Conservation (phyloP, 2,329 filamentous ascomycete species). For the Paecilomyces sp. region DNA sequence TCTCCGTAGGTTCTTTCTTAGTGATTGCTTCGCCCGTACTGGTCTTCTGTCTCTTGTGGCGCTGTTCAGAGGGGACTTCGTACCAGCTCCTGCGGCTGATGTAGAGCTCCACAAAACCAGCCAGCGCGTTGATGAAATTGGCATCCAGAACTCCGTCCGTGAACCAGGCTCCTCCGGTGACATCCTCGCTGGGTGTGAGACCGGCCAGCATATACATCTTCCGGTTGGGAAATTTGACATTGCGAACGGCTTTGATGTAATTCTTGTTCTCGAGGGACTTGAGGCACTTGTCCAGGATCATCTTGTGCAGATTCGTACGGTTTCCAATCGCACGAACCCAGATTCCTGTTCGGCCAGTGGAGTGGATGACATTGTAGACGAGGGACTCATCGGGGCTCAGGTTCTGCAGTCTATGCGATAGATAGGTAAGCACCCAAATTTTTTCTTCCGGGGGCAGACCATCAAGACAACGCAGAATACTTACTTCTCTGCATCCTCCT, state of each 20-base stretch:
- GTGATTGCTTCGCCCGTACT: conserved; percentile 24
- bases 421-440: background rate
- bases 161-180: conserved; percentile 92
- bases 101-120: conserved; percentile 64
- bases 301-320: conserved; percentile 75
- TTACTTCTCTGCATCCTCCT: conserved; percentile 44
- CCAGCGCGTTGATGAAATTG: conserved; percentile 73
- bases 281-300: conserved; percentile 70
- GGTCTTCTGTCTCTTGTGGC: conserved; percentile 35
- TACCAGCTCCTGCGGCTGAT: conserved; percentile 68
- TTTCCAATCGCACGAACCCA: conserved; percentile 83
- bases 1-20: conserved; percentile 19
- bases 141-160: conserved; percentile 85
- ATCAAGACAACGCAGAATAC: conserved; percentile 1
- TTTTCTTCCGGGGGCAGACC: background rate
- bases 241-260: conserved; percentile 83
- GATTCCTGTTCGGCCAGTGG: conserved; percentile 74
- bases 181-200: conserved; percentile 77
- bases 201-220: conserved; percentile 94
- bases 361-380: conserved; percentile 85
- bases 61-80: conserved; percentile 36
- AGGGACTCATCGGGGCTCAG: conserved; percentile 66
- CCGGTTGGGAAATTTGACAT: conserved; percentile 80
- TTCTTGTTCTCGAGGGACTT: conserved; percentile 77
- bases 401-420: conserved; percentile 29